Conservation (phyloP, 495 filamentous ascomycete genomes). For the Neurospora sp. region DNA sequence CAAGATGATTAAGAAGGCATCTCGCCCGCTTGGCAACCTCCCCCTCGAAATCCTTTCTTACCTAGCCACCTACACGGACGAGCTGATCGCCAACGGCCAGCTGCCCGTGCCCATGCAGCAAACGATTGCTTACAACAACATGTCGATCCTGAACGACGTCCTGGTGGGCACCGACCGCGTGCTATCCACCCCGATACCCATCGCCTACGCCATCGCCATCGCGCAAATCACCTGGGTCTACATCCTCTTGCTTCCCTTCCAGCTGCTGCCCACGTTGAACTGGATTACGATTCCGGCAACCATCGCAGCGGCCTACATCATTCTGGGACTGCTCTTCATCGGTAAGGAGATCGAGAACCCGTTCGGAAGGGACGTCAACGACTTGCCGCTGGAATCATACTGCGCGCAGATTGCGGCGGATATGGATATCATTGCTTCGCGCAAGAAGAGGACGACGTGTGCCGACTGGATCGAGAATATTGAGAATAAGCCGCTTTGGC, state of each 20-base stretch:
- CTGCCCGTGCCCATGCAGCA: slow-evolving; percentile 42
- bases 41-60: slow-evolving; percentile 71
- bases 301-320: slow-evolving; percentile 72
- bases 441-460: slow-evolving; percentile 38
- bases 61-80: slow-evolving; percentile 55
- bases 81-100: slow-evolving; percentile 42
- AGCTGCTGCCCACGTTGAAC: slow-evolving; percentile 49
- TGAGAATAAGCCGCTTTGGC: slow-evolving; percentile 59
- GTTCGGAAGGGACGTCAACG: slow-evolving; percentile 80
- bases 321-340: slow-evolving; percentile 78
- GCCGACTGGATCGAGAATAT: slow-evolving; percentile 46
- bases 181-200: slow-evolving; percentile 72
- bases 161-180: slow-evolving; percentile 69
- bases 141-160: slow-evolving; percentile 60
- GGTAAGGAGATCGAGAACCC: slow-evolving; percentile 85
- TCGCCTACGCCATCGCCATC: slow-evolving; percentile 79
- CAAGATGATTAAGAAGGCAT: slow-evolving; percentile 57
- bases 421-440: slow-evolving; percentile 60
- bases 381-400: slow-evolving; percentile 69
- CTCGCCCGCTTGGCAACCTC: slow-evolving; percentile 58
- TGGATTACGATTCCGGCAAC: slow-evolving; percentile 85
- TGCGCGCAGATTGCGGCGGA: slow-evolving; percentile 63
- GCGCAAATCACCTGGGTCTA: slow-evolving; percentile 85
- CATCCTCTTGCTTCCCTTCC: slow-evolving; percentile 74
- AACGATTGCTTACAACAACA: slow-evolving; percentile 38